Evolutionary conservation across 2,329 filamentous ascomycete species (phyloP).

Genomic region (Neofusicoccum sp.): DNA sequence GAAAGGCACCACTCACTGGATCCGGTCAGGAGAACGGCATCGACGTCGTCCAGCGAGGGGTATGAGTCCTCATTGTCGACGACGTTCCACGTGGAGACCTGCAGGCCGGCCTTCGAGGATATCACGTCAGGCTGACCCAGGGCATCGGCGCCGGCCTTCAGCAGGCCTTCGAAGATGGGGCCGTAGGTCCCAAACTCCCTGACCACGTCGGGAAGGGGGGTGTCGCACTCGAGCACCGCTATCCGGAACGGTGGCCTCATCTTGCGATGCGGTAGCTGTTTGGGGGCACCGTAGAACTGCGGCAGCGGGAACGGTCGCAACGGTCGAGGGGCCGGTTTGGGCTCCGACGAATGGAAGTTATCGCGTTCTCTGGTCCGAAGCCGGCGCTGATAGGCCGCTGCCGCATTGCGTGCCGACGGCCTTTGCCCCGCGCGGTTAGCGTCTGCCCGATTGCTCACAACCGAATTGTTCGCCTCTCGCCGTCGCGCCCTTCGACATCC

Average conservation of each 20-base stretch:
- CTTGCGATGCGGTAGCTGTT: background rate
- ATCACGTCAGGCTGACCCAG: constrained; percentile 39
- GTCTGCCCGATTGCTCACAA: background rate
- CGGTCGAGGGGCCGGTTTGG: background rate
- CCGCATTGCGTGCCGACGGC: background rate
- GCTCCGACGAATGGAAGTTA: constrained; percentile 9
- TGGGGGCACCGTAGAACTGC: background rate
- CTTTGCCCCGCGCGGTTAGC: constrained; percentile 8
- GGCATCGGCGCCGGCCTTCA: constrained; percentile 51
- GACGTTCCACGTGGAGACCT: constrained; percentile 68
- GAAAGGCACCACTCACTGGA: constrained; percentile 49
- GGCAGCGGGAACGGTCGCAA: background rate
- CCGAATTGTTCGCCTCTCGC: background rate
- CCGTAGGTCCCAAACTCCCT: constrained; percentile 70
- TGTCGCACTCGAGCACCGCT: constrained; percentile 86
- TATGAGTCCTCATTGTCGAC: constrained; percentile 65
- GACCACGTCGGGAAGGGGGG: constrained; percentile 63
- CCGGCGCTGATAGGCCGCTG: constrained; percentile 11
- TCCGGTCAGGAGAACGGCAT: constrained; percentile 81
- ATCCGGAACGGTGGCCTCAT: constrained; percentile 61
- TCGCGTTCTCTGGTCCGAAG: constrained; percentile 1
- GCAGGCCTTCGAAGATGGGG: constrained; percentile 55
- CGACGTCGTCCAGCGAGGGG: constrained; percentile 69
- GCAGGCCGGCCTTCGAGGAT: constrained; percentile 42
- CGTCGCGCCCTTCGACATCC: background rate